These are phyloP conservation scores for Otatea glauca DNA, from an alignment of 176 grass and related monocot genomes.

Conservation along the genomic window DNA sequence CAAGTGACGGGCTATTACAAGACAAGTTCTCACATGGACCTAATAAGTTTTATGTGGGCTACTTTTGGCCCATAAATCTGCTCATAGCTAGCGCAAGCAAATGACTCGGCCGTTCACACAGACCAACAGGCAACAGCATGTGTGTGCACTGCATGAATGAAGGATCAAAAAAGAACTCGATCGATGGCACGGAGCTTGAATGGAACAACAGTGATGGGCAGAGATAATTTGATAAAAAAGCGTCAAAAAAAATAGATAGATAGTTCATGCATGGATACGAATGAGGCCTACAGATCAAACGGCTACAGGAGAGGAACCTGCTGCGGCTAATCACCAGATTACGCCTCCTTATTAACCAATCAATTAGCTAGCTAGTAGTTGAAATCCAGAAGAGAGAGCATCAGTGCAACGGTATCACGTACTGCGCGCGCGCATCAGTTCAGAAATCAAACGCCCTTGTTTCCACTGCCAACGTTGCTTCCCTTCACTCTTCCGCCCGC, in stretches of 20 bases:
- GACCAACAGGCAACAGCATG: neutral
- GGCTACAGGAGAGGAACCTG: neutral
- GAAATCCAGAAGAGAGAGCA: neutral
- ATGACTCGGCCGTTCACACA: neutral
- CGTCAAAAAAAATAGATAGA: neutral
- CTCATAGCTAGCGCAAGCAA: neutral
- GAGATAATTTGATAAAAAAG: neutral
- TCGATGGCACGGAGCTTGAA: neutral
- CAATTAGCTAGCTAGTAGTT: neutral
- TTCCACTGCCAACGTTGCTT: neutral
- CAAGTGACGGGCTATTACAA: neutral
- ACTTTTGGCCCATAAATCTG: no score
- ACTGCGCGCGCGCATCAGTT: neutral
- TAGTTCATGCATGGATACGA: neutral
- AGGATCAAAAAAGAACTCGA: neutral
- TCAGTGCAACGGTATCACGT: no score
- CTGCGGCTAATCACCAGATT: neutral
- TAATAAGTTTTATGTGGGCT: neutral
- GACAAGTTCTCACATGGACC: neutral
- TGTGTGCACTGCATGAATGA: neutral
- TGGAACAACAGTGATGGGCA: neutral
- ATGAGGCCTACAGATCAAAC: neutral
- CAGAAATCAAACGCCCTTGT: neutral
- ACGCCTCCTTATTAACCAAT: neutral
- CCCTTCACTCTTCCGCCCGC: neutral